Percentiles rank a stretch among this genome's conserved stretches.
Evolutionary conservation across 495 filamentous ascomycete genomes (phyloP).

Genomic region (Daldinia concentrica): DNA sequence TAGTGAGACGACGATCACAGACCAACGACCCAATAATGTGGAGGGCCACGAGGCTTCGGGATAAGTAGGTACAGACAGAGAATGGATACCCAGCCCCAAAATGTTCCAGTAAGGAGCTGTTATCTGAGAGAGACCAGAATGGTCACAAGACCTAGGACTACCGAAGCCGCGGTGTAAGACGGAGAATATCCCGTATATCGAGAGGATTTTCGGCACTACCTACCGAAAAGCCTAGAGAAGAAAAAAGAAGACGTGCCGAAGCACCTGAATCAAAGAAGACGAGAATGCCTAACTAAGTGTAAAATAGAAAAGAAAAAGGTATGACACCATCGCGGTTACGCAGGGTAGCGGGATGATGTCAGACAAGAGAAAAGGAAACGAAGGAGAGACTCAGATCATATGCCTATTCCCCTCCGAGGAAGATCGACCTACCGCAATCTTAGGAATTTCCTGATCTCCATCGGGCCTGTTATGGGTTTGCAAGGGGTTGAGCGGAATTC

Average conservation of each 20-base stretch:
- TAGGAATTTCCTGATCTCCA: conserved; percentile 35
- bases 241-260: conserved; percentile 1
- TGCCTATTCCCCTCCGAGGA: conserved; percentile 13
- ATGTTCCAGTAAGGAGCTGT: not conserved
- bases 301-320: not conserved
- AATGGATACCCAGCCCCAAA: conserved; percentile 2
- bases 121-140: conserved; percentile 6
- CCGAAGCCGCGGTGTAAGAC: conserved; percentile 13
- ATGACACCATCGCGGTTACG: conserved; percentile 44
- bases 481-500: conserved; percentile 25
- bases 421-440: conserved; percentile 43
- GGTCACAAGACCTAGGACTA: conserved; percentile 11
- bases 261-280: not conserved
- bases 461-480: conserved; percentile 35
- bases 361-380: conserved; percentile 29
- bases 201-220: not conserved
- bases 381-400: conserved; percentile 25
- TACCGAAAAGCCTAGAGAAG: not conserved
- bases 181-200: conserved; percentile 6
- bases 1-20: conserved; percentile 38
- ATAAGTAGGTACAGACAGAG: conserved; percentile 22
- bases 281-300: not conserved
- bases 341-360: conserved; percentile 44
- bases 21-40: conserved; percentile 24
- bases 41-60: conserved; percentile 32